phyloP scores from a whole-genome alignment of 73 alveolate genomes.

The Paramecium biaurelia region DNA sequence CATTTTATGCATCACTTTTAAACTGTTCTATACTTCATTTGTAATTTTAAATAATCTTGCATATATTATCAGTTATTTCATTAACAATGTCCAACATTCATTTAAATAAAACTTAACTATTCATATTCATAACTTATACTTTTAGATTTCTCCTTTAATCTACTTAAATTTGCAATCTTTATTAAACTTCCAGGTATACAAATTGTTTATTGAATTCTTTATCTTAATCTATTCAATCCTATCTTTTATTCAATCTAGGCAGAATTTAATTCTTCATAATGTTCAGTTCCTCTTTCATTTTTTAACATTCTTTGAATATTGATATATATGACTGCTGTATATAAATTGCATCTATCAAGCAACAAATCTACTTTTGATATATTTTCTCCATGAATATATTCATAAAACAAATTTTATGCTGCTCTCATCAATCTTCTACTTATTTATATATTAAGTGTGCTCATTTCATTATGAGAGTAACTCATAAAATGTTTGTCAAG shows the following conservation, averaged over 20 bases:
- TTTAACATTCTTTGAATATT: not conserved
- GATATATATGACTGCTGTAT: not conserved
- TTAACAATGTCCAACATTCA: not conserved
- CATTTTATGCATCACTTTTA: not conserved
- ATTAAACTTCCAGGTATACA: not conserved
- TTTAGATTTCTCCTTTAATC: not conserved
- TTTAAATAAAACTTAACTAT: conserved; percentile 1
- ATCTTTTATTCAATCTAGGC: not conserved
- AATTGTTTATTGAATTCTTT: not conserved
- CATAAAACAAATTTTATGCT: not conserved
- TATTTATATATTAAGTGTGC: not conserved
- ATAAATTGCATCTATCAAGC: conserved; percentile 9
- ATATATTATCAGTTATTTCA: not conserved
- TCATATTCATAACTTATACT: not conserved
- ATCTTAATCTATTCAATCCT: not conserved
- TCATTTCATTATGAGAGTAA: not conserved
- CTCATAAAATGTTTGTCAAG: not conserved
- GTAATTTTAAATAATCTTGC: not conserved
- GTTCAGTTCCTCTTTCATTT: not conserved
- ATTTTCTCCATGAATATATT: not conserved
- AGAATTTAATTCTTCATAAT: not conserved
- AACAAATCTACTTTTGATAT: not conserved
- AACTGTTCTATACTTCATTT: not conserved
- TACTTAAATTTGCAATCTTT: not conserved
- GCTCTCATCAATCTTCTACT: not conserved